Evolutionary conservation across 176 grass and related monocot species (phyloP).

Genomic region (Musa acuminata): DNA sequence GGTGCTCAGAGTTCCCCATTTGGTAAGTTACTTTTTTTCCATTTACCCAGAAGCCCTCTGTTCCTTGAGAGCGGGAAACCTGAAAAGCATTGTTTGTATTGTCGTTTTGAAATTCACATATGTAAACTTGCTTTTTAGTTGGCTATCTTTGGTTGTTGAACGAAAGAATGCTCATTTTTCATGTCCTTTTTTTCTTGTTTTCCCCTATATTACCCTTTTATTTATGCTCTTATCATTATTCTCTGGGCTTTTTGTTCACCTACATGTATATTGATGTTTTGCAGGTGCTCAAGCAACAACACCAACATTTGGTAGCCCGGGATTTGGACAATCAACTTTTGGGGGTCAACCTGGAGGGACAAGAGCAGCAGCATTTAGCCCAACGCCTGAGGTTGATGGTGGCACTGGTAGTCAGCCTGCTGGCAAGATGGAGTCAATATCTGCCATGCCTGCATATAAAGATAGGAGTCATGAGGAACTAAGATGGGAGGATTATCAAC

Average conservation of each 20-base stretch:
- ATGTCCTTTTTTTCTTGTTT: conserved; percentile 6
- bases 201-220: conserved; percentile 2
- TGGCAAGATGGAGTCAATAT: conserved; percentile 85
- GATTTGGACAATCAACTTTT: conserved; percentile 51
- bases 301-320: conserved; percentile 46
- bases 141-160: conserved; percentile 5
- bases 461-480: conserved; percentile 95
- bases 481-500: conserved; percentile 19
- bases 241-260: conserved; percentile 11
- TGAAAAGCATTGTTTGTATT: not conserved
- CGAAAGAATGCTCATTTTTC: not conserved
- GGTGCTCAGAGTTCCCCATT: conserved; percentile 57
- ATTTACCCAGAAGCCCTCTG: not conserved
- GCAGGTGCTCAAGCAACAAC: conserved; percentile 62
- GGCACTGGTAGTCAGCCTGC: conserved; percentile 51
- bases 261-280: conserved; percentile 21
- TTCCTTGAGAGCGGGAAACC: too few relatives aligned
- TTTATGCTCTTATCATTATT: conserved; percentile 4
- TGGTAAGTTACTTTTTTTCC: conserved; percentile 40
- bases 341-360: conserved; percentile 63
- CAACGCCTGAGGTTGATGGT: conserved; percentile 42
- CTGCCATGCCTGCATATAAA: conserved; percentile 89
- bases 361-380: conserved; percentile 49
- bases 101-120: too few relatives aligned
- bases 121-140: not conserved